These are phyloP conservation scores for Saccharomycopsis selenospora DNA, from an alignment of 805 yeast species.

Conservation along the genomic window DNA sequence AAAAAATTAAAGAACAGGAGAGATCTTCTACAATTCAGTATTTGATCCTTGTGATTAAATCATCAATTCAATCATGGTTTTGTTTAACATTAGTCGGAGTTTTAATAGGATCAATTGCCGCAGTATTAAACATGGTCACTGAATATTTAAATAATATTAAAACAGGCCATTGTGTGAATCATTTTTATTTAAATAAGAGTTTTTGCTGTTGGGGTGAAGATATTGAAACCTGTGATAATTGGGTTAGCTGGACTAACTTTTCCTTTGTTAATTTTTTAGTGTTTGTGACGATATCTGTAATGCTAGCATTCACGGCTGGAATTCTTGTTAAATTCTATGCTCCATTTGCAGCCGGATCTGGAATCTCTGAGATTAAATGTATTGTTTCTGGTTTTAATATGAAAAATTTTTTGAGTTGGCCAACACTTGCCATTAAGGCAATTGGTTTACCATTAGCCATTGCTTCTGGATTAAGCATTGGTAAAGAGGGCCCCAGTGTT, in stretches of 20 bases:
- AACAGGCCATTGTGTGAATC: slow-evolving; percentile 66
- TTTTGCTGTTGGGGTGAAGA: slow-evolving; percentile 77
- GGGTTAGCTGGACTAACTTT: slow-evolving; percentile 60
- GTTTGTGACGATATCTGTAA: slow-evolving; percentile 52
- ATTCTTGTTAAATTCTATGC: slow-evolving; percentile 62
- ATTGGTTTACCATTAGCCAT: slow-evolving; percentile 83
- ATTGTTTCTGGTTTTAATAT: slow-evolving; percentile 85
- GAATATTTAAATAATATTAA: slow-evolving; percentile 79
- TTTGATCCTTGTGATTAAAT: slow-evolving; percentile 23
- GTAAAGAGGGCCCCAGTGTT: slow-evolving; percentile 97
- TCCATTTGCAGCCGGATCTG: slow-evolving; percentile 94
- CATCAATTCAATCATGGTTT: slow-evolving; percentile 45
- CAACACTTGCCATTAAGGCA: slow-evolving; percentile 68
- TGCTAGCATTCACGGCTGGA: slow-evolving; percentile 61
- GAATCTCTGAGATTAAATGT: slow-evolving; percentile 93
- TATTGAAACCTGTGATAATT: slow-evolving; percentile 47
- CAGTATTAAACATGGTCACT: slow-evolving; percentile 69
- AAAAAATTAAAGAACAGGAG: slow-evolving; percentile 14
- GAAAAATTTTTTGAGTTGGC: slow-evolving; percentile 66
- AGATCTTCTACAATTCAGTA: not conserved
- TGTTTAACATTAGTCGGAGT: slow-evolving; percentile 71
- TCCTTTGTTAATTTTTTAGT: slow-evolving; percentile 43
- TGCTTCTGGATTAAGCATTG: slow-evolving; percentile 87
- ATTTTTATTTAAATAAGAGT: slow-evolving; percentile 60
- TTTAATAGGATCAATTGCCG: slow-evolving; percentile 77